Evolutionary conservation across 768 basidiomycete genomes (phyloP), one percentile per base, ranked within the genome.

Genomic region (Rhodotorula toruloides): DNA sequence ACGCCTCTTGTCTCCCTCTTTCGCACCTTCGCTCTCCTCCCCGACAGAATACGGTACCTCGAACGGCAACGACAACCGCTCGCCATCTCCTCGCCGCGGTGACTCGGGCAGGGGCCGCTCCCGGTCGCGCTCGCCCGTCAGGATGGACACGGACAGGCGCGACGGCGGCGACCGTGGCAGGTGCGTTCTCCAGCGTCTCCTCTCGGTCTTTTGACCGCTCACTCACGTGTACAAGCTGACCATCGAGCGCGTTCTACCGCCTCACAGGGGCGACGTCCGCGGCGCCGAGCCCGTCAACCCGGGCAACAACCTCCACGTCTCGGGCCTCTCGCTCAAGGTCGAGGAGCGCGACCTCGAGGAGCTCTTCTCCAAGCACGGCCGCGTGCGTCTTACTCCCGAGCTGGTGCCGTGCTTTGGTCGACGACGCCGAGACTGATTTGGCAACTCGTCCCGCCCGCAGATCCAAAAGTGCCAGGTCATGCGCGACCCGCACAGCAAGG

Each of bases 291-390:
- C 32, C 2, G 77, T 76, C 68, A 87, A 86, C 81, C 81, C 82
- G 6, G 85, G 85, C 32, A 86, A 85, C 80, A 86, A 86, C 78
- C 77, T 86, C 36, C 85, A 86, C 76, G 83, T 86, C 67, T 84
- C 83, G 49, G 81, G 84, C 36, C 77, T 86, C 61, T 81, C 85
- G 64, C 79, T 80, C 76, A 82, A 81, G 60, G 82, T 86, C 63
- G 91, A 91, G 74, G 88, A 88, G 42, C 85, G 88, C 60, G 87
- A 90, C 73, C 87, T 99, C 61, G 91, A 96, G 78, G 84, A 85
- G 21, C 84, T 85, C 13, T 99, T 99, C 77, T 82, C 84, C 67
- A 93, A 92, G 79, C 84, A 87, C 78, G 96, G 96, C 61, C 82
- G 87, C 74, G 90, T 90, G 72, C 67, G 86, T 82, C 65, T 40